Conservation (phyloP, 2,329 filamentous ascomycete species). For the Colletotrichum sansevieriae region DNA sequence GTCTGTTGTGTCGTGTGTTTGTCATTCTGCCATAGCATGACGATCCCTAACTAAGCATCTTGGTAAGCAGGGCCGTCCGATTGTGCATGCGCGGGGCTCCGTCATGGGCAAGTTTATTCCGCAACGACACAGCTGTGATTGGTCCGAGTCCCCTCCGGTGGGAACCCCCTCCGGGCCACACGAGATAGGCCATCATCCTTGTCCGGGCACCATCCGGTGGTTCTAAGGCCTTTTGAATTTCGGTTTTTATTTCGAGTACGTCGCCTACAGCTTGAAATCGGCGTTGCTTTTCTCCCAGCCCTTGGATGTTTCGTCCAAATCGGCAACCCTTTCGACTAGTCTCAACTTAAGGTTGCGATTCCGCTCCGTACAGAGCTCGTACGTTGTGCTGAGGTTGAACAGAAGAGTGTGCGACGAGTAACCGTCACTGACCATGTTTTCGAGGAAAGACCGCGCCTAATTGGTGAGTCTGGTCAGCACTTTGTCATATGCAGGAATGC, state of each 20-base stretch:
- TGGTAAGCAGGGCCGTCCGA: constrained; percentile 34
- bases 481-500: constrained; percentile 3
- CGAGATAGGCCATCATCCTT: background rate
- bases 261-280: constrained; percentile 79
- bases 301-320: constrained; percentile 64
- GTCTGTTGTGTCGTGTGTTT: constrained; percentile 39
- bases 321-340: constrained; percentile 78
- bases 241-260: background rate
- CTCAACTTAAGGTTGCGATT: constrained; percentile 76
- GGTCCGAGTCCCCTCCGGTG: constrained; percentile 11
- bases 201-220: background rate
- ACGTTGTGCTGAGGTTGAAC: constrained; percentile 92
- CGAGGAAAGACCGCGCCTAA: constrained; percentile 75
- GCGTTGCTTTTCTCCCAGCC: constrained; percentile 80
- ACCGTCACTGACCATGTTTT: constrained; percentile 72
- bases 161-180: constrained; percentile 16
- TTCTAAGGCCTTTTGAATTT: background rate
- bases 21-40: constrained; percentile 39
- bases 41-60: constrained; percentile 37
- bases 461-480: constrained; percentile 44
- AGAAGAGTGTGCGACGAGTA: constrained; percentile 82
- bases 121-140: constrained; percentile 6
- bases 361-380: constrained; percentile 89
- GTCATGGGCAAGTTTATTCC: constrained; percentile 32
- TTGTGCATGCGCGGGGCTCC: constrained; percentile 22